Percentiles rank a stretch among this genome's conserved stretches.
These are phyloP conservation scores for Quercus robur DNA, from an alignment of 306 rosid species.

Conservation along the genomic window DNA sequence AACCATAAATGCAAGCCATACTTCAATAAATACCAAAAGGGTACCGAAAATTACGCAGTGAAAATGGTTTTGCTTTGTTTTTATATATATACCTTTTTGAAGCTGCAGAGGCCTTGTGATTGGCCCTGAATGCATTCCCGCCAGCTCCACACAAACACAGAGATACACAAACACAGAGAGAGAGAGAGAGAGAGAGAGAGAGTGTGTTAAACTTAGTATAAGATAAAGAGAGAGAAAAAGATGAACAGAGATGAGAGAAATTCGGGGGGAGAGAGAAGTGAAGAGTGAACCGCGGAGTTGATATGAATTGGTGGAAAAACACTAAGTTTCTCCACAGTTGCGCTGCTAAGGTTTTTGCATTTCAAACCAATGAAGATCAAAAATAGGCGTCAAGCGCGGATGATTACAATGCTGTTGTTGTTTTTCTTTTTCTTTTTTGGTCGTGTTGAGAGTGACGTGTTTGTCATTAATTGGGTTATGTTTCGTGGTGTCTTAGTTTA, in stretches of 20 bases:
- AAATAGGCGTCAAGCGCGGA: no score
- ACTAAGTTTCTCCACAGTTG: neutral
- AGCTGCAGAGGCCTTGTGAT: neutral
- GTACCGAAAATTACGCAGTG: neutral
- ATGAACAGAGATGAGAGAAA: no score
- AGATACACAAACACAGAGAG: no score
- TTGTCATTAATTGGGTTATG: no score
- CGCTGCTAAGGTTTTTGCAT: neutral
- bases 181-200: no score
- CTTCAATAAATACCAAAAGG: neutral
- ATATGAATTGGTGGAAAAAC: neutral
- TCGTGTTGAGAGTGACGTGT: no score
- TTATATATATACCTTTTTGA: neutral
- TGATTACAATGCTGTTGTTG: no score
- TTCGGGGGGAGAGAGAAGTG: neutral
- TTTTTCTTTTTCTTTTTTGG: no score
- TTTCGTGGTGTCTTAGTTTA: no score
- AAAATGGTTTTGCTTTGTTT: no score
- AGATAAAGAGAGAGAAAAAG: no score
- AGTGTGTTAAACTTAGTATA: no score
- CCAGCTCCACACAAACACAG: constrained; percentile 2
- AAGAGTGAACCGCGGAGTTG: neutral
- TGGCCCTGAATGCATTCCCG: constrained; percentile 14
- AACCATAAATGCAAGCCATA: neutral
- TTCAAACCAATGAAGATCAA: neutral